These are phyloP conservation scores for Solanum dulcamara DNA, from an alignment of 257 asterid genomes.

Conservation along the genomic window DNA sequence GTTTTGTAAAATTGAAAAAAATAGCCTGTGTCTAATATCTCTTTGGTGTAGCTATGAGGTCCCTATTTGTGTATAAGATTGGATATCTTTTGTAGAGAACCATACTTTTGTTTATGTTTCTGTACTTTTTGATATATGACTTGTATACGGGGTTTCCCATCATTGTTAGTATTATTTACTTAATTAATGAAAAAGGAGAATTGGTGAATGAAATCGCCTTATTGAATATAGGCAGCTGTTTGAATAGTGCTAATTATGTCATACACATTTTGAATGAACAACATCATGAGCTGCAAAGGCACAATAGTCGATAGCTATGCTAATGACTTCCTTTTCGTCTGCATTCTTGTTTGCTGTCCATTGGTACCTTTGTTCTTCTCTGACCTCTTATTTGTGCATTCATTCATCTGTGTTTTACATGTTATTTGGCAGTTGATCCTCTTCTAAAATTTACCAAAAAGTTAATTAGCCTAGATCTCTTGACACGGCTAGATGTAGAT, in stretches of 20 bases:
- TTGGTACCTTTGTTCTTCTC: not conserved
- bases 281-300: not conserved
- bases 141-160: not conserved
- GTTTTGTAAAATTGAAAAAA: not conserved
- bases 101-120: not conserved
- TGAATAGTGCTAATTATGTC: not conserved
- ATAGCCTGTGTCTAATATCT: not conserved
- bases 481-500: not conserved
- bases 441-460: not conserved
- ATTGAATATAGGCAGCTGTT: not conserved
- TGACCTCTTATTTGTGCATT: not conserved
- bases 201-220: not conserved
- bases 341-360: not conserved
- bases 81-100: not conserved
- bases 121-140: not conserved
- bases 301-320: not conserved
- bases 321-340: not conserved
- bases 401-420: not conserved
- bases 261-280: not conserved
- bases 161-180: not conserved
- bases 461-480: not conserved
- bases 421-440: not conserved
- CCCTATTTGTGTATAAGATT: not conserved
- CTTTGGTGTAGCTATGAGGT: not conserved
- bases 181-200: not conserved